phyloP scores from a whole-genome alignment of 345 rosid genomes.

The Boechera retrofracta region DNA sequence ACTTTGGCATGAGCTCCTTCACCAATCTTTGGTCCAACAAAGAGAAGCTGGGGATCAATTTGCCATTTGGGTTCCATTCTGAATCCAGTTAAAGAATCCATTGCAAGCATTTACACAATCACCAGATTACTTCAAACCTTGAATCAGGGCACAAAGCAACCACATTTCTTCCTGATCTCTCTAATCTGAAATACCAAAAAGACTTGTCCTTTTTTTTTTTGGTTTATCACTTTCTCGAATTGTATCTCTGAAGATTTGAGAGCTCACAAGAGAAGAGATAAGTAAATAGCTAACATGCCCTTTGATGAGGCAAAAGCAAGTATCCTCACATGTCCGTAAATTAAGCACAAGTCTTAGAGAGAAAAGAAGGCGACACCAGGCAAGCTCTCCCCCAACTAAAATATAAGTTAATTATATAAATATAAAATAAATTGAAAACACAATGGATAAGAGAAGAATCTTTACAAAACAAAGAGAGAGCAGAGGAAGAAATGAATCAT shows the following conservation, averaged over 20 bases:
- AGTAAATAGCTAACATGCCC: slow-evolving; percentile 50
- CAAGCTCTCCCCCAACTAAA: slow-evolving; percentile 44
- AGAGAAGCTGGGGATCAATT: slow-evolving; percentile 89
- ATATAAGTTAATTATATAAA: not conserved
- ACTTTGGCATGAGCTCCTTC: slow-evolving; percentile 99
- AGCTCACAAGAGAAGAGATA: slow-evolving; percentile 46
- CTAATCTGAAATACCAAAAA: slow-evolving; percentile 20
- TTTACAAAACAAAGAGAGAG: slow-evolving; percentile 21
- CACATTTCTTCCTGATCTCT: slow-evolving; percentile 42
- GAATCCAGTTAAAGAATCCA: slow-evolving; percentile 80
- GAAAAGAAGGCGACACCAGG: slow-evolving; percentile 44
- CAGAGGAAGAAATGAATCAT: slow-evolving; percentile 2
- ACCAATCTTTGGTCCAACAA: slow-evolving; percentile 96
- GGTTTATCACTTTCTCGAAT: slow-evolving; percentile 23
- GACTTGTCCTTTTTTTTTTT: not conserved
- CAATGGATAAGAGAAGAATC: slow-evolving; percentile 43
- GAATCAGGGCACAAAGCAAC: slow-evolving; percentile 33
- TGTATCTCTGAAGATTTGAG: slow-evolving; percentile 30
- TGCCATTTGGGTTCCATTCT: slow-evolving; percentile 77
- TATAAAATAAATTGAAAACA: not conserved
- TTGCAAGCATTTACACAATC: slow-evolving; percentile 39
- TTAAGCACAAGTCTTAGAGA: slow-evolving; percentile 41
- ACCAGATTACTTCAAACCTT: slow-evolving; percentile 36
- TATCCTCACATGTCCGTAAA: slow-evolving; percentile 51
- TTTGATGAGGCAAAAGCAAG: slow-evolving; percentile 49